Evolutionary conservation across 768 basidiomycete genomes (phyloP), one percentile per base, ranked within the genome.

Genomic region (Fomitopsis pulvina): DNA sequence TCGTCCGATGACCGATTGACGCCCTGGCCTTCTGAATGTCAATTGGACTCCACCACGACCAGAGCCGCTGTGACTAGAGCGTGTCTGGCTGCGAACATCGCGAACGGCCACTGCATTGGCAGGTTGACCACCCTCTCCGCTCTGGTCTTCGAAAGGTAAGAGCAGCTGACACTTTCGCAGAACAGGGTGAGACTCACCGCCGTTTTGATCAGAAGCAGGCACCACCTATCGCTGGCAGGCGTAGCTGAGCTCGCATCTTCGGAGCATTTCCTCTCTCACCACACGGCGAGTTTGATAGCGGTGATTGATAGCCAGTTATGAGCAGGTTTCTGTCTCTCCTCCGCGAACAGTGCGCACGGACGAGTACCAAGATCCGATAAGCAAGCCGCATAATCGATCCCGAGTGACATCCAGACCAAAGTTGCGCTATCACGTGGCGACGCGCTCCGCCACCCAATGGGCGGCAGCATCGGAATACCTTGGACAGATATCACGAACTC

Each of bases 331-430:
- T 20, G 12, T 21, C 37, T 21, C 18, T 37, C 37, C 30, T 21
- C 32, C 34, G 34, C 34, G 34, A 37, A 18, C 34, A 37, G 34
- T 18, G 34, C 18, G 34, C 34, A 37, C 37, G 48, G 38, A 41
- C 48, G 48, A 49, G 39, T 21, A 41, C 41, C 34, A 41, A 51
- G 50, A 51, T 51, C 50, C 50, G 50, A 51, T 51, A 46, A 39
- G 44, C 50, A 51, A 51, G 50, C 30, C 21, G 28, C 24, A 30
- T 38, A 26, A 51, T 51, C 50, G 44, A 51, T 46, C 37, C 44
- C 45, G 45, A 24, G 34, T 3, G 22, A 18, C 11, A 9, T 7
- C 41, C 16, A 32, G 41, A 30, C 29, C 27, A 7, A 24, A 43
- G 22, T 38, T n/a, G 41, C 37, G 25, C 40, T 11, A 21, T 48